Evolutionary conservation across 331 rosid genomes (phyloP), one percentile per base, ranked within the genome.

Genomic region (Acacia pycnantha): DNA sequence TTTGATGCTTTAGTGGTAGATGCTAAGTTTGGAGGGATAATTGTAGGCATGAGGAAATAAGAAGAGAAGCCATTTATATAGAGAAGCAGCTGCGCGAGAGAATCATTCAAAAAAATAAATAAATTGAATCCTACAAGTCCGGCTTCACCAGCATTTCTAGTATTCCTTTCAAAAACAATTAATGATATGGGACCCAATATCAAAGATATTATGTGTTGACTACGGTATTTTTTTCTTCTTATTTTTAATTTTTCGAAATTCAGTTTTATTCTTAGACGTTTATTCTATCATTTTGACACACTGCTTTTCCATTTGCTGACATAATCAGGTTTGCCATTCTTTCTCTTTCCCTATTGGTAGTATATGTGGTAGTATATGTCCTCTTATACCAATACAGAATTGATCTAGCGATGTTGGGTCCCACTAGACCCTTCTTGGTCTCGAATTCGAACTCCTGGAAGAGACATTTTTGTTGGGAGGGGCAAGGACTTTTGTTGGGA

Each of bases 381-480:
- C 59, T 6, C 8, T 35, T 5, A 0, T 35, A 35, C 3, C 3
- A 4, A 35, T 0, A 35, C 3, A 35, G 5, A 35, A 35, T 35
- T 35, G 0, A 0, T 35, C 7, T 35, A 4, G 6, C 0, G 7
- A 5, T 35, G 41, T 37, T 6, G 6, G 8, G 41, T 0, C 0
- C 41, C 0, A 0, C 2, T 37, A 37, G 9, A 37, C 6, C 9
- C 1, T 2, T 37, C 2, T 16, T 19, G 0, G 1, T 19, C 2
- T 5, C 0, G 59, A 53, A 24, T 53, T 53, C 0, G 9, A 37
- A 9, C 2, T 6, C 0, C 6, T 1, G n/a, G n/a, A 1, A 0
- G 0, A 37, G 9, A 37, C 41, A 37, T 6, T 37, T 6, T 1
- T 37, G 0, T 37, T 37, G 1, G 6, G 2, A 37, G 2, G 2